phyloP scores from a whole-genome alignment of 345 rosid species.

The Kernera saxatilis region DNA sequence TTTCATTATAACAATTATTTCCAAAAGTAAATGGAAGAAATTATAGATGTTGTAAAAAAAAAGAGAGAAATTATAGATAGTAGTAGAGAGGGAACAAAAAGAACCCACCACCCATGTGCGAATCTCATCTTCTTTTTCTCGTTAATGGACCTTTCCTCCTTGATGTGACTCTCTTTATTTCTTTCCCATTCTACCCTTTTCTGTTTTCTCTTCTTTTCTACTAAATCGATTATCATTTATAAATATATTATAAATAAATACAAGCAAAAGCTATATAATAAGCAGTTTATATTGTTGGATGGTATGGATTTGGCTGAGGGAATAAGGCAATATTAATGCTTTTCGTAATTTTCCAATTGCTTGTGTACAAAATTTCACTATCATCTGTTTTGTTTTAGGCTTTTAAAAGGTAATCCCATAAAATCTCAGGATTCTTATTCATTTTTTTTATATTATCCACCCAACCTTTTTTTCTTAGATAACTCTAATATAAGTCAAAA shows the following conservation, averaged over 20 bases:
- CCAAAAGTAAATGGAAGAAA: background rate
- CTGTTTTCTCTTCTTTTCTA: background rate
- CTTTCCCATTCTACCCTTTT: background rate
- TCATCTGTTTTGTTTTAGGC: slow-evolving; percentile 6
- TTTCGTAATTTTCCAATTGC: slow-evolving; percentile 4
- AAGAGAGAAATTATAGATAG: background rate
- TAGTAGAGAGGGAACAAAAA: slow-evolving; percentile 22
- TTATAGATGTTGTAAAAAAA: background rate
- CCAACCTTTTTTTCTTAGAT: background rate
- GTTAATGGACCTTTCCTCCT: slow-evolving; percentile 11
- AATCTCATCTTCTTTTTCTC: slow-evolving; percentile 19
- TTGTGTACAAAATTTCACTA: slow-evolving; percentile 23
- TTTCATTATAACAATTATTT: background rate
- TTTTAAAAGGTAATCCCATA: background rate
- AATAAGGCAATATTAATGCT: background rate
- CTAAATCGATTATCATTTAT: background rate
- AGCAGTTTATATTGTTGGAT: background rate
- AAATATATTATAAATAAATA: background rate
- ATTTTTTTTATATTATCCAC: background rate
- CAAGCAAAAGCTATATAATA: background rate
- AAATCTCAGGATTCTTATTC: background rate
- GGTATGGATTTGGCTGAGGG: slow-evolving; percentile 7
- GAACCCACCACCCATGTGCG: slow-evolving; percentile 34
- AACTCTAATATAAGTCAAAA: slow-evolving; percentile 12
- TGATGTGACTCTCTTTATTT: slow-evolving; percentile 14